Evolutionary conservation across 2,329 filamentous ascomycete species (phyloP), one percentile per base, ranked within the genome.

Genomic region (Lasiodiplodia citricola): DNA sequence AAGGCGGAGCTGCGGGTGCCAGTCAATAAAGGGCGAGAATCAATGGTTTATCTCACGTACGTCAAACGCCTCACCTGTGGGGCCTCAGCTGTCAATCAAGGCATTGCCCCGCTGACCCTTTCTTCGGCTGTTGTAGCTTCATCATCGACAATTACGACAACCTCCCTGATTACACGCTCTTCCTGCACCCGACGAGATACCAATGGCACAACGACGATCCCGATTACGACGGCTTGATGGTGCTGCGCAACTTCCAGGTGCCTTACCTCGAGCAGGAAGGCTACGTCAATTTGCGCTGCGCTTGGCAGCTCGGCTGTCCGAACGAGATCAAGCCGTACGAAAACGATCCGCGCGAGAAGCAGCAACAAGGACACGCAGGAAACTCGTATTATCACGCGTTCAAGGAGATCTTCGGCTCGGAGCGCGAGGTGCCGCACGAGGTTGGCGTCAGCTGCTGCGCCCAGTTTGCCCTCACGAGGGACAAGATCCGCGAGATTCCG

Each of bases 361-460:
- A 81, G 66, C 73, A 76, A 50, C 77, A 80, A 21, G 80, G 85
- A 1, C 84, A 84, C 69, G 84, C 84, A 1, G 84, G 84, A 0
- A 80, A 82, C 44, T 82, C 83, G 69, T 87, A 84, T 70, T 82
- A 82, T 54, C 75, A 78, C 31, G 84, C 82, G 0, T 87, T 86
- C 70, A 78, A 81, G 74, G 78, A 81, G n/a, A 72, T 87, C 3
- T 87, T 87, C 69, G 81, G 81, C 2, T 76, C 70, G 2, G 69
- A 72, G 5, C 51, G 47, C 11, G 67, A 74, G 11, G 76, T 83
- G 0, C 86, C 86, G 0, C 72, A 80, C 14, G 74, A 75, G 21
- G 82, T 88, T 4, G 85, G 83, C 1, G 83, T 83, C 2, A 82
- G 82, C 31, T 88, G 86, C 72, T 87, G 86, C 70, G 85, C 86